These are phyloP conservation scores for Trichosporon sp. DNA, from an alignment of 1,284 basidiomycete species.

Conservation along the genomic window DNA sequence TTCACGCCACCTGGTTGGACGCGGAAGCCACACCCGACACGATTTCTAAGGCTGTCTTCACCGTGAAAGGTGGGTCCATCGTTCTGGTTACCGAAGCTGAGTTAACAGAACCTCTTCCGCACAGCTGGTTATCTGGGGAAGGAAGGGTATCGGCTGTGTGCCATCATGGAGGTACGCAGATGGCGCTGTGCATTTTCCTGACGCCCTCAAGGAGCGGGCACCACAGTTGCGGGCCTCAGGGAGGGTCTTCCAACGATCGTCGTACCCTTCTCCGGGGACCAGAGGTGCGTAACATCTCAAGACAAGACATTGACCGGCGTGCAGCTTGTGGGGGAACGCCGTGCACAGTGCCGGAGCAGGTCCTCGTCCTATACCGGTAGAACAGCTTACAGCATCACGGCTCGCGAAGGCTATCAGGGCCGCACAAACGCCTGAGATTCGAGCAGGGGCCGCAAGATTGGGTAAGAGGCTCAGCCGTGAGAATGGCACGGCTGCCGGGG, in stretches of 20 bases:
- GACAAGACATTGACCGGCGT: constrained; percentile 50
- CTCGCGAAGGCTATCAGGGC: constrained; percentile 57
- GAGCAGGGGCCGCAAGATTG: constrained; percentile 54
- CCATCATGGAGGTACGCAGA: constrained; percentile 62
- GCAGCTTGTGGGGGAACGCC: constrained; percentile 56
- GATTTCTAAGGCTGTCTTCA: constrained; percentile 57
- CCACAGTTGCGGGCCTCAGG: constrained; percentile 61
- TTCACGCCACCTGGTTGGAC: constrained; percentile 63
- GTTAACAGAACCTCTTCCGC: constrained; percentile 57
- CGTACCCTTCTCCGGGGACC: constrained; percentile 68
- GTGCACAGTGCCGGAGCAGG: constrained; percentile 63
- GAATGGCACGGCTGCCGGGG: constrained; percentile 56
- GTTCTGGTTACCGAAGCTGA: background rate
- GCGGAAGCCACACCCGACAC: constrained; percentile 51
- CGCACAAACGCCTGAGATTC: constrained; percentile 53
- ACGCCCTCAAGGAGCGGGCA: constrained; percentile 57
- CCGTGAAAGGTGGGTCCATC: constrained; percentile 48
- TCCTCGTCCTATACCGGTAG: constrained; percentile 59
- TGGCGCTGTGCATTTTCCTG: constrained; percentile 3
- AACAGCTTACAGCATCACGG: constrained; percentile 55
- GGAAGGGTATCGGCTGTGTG: constrained; percentile 60
- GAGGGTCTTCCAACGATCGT: constrained; percentile 63
- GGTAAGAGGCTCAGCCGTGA: constrained; percentile 58
- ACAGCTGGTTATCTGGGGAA: constrained; percentile 65
- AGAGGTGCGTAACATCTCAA: constrained; percentile 45